Evolutionary conservation across 352 stramenopile genomes (phyloP).

Genomic region (Globisporangium sylvaticum): DNA sequence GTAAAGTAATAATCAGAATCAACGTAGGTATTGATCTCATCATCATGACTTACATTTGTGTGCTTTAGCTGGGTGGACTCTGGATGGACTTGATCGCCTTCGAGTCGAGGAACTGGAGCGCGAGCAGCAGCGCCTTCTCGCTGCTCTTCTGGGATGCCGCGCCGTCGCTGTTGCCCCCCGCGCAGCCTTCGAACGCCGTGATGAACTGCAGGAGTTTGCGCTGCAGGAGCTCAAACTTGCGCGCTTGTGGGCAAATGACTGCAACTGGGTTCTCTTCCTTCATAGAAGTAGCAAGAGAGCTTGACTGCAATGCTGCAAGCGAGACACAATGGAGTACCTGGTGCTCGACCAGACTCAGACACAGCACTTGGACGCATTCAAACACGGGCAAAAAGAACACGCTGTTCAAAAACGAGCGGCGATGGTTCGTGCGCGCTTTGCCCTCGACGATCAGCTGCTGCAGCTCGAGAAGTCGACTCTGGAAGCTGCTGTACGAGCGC

Average conservation of each 20-base stretch:
- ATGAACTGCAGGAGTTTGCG: constrained; percentile 62
- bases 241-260: constrained; percentile 16
- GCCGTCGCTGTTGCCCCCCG: constrained; percentile 10
- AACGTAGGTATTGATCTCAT: neutral
- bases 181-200: constrained; percentile 66
- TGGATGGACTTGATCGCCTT: constrained; percentile 1
- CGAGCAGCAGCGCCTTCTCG: constrained; percentile 52
- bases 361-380: constrained; percentile 35
- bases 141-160: constrained; percentile 36
- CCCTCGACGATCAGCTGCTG: constrained; percentile 30
- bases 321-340: constrained; percentile 35
- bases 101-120: constrained; percentile 39
- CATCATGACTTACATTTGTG: neutral
- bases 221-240: constrained; percentile 45
- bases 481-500: constrained; percentile 35
- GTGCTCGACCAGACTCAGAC: constrained; percentile 42
- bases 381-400: constrained; percentile 51
- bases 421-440: constrained; percentile 55
- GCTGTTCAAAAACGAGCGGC: constrained; percentile 47
- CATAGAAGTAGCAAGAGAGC: neutral
- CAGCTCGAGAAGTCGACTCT: constrained; percentile 28
- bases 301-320: neutral
- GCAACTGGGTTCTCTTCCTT: neutral
- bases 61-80: neutral
- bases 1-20: neutral